Conservation (phyloP, 352 stramenopile genomes). For the Pythium scleroteichum region DNA sequence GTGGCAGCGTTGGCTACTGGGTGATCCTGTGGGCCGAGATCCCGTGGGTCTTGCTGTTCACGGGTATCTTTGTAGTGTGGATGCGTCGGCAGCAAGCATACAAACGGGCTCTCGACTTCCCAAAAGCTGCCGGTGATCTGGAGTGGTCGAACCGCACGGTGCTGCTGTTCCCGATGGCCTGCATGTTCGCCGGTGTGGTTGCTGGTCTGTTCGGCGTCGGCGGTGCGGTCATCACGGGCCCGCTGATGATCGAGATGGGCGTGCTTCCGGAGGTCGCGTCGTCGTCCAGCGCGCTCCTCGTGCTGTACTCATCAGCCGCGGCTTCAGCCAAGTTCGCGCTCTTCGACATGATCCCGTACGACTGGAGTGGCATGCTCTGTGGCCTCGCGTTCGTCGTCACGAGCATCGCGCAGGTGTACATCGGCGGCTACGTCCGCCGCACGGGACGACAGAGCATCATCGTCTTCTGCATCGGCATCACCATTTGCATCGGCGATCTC, state of each 20-base stretch:
- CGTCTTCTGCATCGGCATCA: conserved; percentile 49
- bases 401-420: conserved; percentile 46
- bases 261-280: conserved; percentile 54
- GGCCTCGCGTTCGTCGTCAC: conserved; percentile 48
- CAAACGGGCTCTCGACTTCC: conserved; percentile 44
- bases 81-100: conserved; percentile 39
- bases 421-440: conserved; percentile 50
- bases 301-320: conserved; percentile 52
- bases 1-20: conserved; percentile 47
- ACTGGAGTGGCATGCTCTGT: conserved; percentile 43
- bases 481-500: conserved; percentile 40
- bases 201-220: conserved; percentile 57
- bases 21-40: conserved; percentile 46
- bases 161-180: conserved; percentile 38
- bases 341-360: conserved; percentile 52
- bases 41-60: conserved; percentile 52
- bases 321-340: conserved; percentile 54
- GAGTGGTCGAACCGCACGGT: conserved; percentile 44
- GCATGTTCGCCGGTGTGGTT: conserved; percentile 43
- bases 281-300: conserved; percentile 47
- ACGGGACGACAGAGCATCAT: conserved; percentile 55
- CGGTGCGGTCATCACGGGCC: conserved; percentile 55
- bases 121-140: conserved; percentile 43
- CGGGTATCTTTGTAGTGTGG: conserved; percentile 31
- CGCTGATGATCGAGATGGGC: conserved; percentile 60